Conservation (phyloP, 148 eudicot species). For the Spergularia bocconei region DNA sequence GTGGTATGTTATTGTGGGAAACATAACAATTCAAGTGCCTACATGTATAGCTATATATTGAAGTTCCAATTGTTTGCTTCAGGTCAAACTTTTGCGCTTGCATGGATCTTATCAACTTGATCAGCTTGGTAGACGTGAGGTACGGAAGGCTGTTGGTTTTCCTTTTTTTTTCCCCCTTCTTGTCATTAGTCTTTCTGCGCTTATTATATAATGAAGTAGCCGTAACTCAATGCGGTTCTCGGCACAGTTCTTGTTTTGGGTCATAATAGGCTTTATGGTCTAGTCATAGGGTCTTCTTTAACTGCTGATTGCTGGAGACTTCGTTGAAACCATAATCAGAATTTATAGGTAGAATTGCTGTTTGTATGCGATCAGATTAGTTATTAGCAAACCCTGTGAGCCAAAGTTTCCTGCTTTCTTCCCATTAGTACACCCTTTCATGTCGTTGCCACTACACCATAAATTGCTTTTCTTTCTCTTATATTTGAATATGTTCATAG, state of each 20-base stretch:
- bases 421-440: neutral
- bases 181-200: neutral
- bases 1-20: constrained; percentile 51
- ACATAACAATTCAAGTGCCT: neutral
- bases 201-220: too few relatives aligned
- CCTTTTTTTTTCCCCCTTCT: neutral
- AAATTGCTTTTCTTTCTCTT: neutral
- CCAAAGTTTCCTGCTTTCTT: neutral
- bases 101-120: constrained; percentile 89
- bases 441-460: neutral
- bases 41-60: neutral
- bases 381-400: neutral
- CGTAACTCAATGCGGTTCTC: too few relatives aligned
- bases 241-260: too few relatives aligned
- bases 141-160: constrained; percentile 25
- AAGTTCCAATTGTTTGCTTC: constrained; percentile 21
- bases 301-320: neutral
- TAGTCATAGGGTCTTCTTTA: neutral
- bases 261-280: neutral
- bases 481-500: too few relatives aligned
- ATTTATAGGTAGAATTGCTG: neutral
- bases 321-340: neutral
- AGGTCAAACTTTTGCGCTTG: constrained; percentile 85
- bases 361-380: neutral
- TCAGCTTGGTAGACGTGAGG: constrained; percentile 92